phyloP scores from a whole-genome alignment of 148 eudicot genomes.

The Suaeda aralocaspica region DNA sequence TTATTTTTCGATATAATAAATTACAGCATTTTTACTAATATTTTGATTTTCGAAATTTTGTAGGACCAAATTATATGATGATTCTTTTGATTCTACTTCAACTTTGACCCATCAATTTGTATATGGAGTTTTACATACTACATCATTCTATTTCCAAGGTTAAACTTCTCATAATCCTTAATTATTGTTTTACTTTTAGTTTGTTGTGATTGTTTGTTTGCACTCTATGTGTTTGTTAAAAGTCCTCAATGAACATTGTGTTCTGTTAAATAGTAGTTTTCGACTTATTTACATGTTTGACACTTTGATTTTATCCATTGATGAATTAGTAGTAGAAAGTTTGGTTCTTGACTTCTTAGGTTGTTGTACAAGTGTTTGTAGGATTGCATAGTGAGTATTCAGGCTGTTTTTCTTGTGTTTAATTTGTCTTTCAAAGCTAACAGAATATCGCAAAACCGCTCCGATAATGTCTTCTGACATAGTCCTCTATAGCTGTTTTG shows the following conservation, averaged over 20 bases:
- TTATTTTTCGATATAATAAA: neutral
- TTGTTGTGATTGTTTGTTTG: conserved; percentile 6
- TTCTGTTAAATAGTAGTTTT: too few relatives aligned
- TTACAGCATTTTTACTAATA: neutral
- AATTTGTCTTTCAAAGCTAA: too few relatives aligned
- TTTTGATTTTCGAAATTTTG: neutral
- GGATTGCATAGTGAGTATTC: too few relatives aligned
- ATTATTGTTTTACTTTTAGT: neutral
- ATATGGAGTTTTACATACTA: conserved; percentile 1
- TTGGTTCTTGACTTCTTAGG: too few relatives aligned
- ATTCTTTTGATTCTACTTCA: conserved; percentile 14
- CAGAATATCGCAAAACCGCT: too few relatives aligned
- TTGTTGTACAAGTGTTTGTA: too few relatives aligned
- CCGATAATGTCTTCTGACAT: too few relatives aligned
- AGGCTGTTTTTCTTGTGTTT: too few relatives aligned
- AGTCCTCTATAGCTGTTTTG: too few relatives aligned
- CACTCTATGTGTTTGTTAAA: conserved; percentile 47
- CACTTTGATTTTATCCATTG: too few relatives aligned
- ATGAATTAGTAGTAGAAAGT: too few relatives aligned
- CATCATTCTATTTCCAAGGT: conserved; percentile 29
- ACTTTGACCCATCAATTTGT: conserved; percentile 4
- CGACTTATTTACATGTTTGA: too few relatives aligned
- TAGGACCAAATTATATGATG: conserved; percentile 11
- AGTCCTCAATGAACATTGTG: conserved; percentile 25
- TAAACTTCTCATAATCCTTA: neutral